Evolutionary conservation across 2,329 filamentous ascomycete genomes (phyloP).

Genomic region (Fusarium fujikuroi): DNA sequence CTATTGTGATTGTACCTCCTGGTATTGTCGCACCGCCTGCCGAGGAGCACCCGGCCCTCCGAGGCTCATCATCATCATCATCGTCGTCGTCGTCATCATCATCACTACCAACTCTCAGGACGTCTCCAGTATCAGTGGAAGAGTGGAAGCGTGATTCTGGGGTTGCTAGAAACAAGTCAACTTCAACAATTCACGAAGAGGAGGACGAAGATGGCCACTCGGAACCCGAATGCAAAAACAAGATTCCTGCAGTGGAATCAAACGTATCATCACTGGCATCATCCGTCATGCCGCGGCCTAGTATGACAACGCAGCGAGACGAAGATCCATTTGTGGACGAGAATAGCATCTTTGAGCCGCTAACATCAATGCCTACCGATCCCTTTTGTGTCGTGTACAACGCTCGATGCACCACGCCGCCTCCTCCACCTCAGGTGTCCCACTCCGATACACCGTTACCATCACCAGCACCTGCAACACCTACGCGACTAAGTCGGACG

Average conservation of each 20-base stretch:
- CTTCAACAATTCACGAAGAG: conserved; percentile 53
- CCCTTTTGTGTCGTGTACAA: conserved; percentile 41
- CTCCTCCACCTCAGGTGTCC: conserved; percentile 28
- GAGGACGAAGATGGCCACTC: conserved; percentile 53
- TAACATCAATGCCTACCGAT: conserved; percentile 35
- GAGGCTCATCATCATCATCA: conserved; percentile 41
- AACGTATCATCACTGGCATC: conserved; percentile 29
- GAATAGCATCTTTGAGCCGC: conserved; percentile 40
- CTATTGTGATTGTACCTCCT: conserved; percentile 47
- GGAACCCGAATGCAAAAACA: conserved; percentile 27
- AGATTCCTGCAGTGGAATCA: conserved; percentile 23
- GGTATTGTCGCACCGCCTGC: conserved; percentile 55
- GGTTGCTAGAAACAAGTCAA: conserved; percentile 59
- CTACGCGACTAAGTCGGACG: conserved; percentile 29
- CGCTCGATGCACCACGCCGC: conserved; percentile 38
- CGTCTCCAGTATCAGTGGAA: conserved; percentile 47
- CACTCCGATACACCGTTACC: conserved; percentile 18
- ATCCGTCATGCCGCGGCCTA: conserved; percentile 28
- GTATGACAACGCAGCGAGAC: conserved; percentile 22
- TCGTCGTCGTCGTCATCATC: conserved; percentile 13
- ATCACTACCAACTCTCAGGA: conserved; percentile 35
- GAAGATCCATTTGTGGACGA: conserved; percentile 41
- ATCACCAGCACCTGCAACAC: conserved; percentile 27
- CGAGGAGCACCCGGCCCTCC: conserved; percentile 65
- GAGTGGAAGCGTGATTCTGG: conserved; percentile 67